phyloP scores from a whole-genome alignment of 306 rosid genomes.

The Styphnolobium japonicum region DNA sequence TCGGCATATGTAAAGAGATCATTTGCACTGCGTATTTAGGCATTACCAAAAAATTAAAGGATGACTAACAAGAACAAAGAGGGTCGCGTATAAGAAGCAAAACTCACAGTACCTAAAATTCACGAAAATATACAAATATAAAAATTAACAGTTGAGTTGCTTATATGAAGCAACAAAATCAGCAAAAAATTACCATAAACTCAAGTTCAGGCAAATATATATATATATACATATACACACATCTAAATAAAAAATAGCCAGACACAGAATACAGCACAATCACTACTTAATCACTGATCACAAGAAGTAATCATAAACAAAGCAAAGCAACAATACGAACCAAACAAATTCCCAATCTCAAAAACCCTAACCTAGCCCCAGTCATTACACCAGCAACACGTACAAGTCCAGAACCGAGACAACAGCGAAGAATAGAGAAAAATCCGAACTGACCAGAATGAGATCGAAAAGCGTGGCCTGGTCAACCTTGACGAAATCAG shows the following conservation, averaged over 20 bases:
- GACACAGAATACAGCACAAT: too few species aligned
- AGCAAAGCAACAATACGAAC: neutral
- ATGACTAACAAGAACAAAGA: too few species aligned
- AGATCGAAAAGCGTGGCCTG: constrained; percentile 82
- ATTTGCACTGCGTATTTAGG: too few species aligned
- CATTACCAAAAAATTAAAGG: too few species aligned
- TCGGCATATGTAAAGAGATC: too few species aligned
- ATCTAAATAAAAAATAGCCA: too few species aligned
- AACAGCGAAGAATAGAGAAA: too few species aligned
- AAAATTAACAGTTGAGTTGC: neutral
- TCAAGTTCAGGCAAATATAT: neutral
- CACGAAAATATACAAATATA: neutral
- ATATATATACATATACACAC: too few species aligned
- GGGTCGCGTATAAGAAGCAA: too few species aligned
- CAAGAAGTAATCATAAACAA: neutral
- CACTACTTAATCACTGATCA: neutral
- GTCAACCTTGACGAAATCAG: constrained; percentile 75
- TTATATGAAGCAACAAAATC: neutral
- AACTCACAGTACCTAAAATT: too few species aligned
- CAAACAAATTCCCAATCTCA: neutral
- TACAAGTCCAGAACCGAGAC: neutral
- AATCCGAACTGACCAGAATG: constrained; percentile 43
- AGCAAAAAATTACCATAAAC: neutral
- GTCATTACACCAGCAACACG: neutral
- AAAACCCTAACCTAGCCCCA: constrained; percentile 12